These are phyloP conservation scores for Vigna trinervia DNA, from an alignment of 306 rosid genomes.

Conservation along the genomic window DNA sequence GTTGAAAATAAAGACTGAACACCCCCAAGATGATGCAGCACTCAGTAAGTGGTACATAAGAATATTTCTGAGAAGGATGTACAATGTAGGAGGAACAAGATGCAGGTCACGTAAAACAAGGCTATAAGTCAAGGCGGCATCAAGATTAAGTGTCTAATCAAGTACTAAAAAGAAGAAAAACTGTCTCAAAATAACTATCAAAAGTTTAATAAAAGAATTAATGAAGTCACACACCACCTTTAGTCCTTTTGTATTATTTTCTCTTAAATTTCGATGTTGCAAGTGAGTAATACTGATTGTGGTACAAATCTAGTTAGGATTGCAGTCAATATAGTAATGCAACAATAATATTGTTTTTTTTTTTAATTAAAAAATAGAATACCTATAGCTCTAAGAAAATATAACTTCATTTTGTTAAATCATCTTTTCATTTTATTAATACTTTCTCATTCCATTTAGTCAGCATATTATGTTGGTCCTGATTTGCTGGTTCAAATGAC, in stretches of 20 bases:
- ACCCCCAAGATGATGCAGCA: background rate
- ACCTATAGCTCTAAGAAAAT: background rate
- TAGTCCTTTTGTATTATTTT: background rate
- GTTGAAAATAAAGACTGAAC: background rate
- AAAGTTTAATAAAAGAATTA: background rate
- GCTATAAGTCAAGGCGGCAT: background rate
- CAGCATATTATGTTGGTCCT: background rate
- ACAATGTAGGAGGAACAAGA: background rate
- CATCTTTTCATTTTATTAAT: background rate
- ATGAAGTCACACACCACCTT: background rate
- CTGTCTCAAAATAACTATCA: background rate
- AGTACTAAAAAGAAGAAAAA: background rate
- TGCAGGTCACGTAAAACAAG: background rate
- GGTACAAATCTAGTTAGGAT: no score
- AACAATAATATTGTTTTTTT: no score
- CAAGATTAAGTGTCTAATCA: background rate
- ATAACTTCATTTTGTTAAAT: background rate
- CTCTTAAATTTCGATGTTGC: no score
- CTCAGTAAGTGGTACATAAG: background rate
- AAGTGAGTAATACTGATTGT: no score
- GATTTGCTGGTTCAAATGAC: background rate
- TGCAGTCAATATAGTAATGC: no score
- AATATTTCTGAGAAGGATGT: background rate
- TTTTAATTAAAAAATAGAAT: background rate
- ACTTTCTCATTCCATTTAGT: background rate